Evolutionary conservation across 2,329 filamentous ascomycete species (phyloP).

Genomic region (Diaporthe citri): DNA sequence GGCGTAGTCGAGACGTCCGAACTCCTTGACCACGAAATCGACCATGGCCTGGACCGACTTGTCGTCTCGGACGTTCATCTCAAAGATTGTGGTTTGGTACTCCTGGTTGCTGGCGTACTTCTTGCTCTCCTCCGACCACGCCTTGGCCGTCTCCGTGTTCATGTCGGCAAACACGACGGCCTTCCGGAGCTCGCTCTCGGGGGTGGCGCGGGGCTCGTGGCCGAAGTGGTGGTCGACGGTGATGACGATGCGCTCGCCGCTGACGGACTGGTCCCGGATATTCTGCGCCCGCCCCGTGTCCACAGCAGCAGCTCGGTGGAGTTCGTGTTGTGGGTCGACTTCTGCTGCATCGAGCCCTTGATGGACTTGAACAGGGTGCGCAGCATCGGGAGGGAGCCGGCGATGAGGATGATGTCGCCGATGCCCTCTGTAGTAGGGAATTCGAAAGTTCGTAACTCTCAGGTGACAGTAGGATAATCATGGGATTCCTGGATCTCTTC

Average conservation of each 20-base stretch:
- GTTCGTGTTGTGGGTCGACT: background rate
- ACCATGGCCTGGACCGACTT: slow-evolving; percentile 42
- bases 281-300: background rate
- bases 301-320: background rate
- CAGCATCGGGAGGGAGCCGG: slow-evolving; percentile 40
- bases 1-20: slow-evolving; percentile 43
- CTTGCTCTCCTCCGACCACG: slow-evolving; percentile 42
- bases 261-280: background rate
- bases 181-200: background rate
- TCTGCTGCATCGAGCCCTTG: background rate
- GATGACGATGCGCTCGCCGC: background rate
- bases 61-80: slow-evolving; percentile 41
- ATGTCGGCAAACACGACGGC: slow-evolving; percentile 43
- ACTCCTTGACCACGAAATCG: slow-evolving; percentile 41
- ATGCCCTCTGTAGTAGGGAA: slow-evolving; percentile 4
- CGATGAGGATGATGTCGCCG: slow-evolving; percentile 39
- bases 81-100: slow-evolving; percentile 26
- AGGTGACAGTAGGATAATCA: rapidly evolving
- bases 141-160: slow-evolving; percentile 41
- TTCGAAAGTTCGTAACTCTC: background rate
- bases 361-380: slow-evolving; percentile 31
- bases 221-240: slow-evolving; percentile 5
- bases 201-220: background rate
- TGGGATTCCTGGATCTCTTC: background rate
- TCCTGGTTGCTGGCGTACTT: slow-evolving; percentile 41